Percentiles rank a stretch among this genome's conserved stretches.
Conservation (phyloP, 2,329 filamentous ascomycete genomes). For the Cucurbitaria berberidis region DNA sequence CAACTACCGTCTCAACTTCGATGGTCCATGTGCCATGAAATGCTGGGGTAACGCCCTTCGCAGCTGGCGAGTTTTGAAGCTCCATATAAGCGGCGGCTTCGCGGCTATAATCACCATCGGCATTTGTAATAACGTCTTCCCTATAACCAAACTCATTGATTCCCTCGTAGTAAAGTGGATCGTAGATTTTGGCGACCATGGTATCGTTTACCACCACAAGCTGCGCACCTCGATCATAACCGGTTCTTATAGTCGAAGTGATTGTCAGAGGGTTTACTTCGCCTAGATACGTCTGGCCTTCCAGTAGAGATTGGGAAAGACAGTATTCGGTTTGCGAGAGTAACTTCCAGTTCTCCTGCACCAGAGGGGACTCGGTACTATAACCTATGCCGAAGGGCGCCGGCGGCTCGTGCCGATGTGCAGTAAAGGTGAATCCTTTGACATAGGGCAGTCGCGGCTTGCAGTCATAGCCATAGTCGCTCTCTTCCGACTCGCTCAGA, state of each 20-base stretch:
- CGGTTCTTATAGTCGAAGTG: neutral
- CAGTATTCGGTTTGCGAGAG: neutral
- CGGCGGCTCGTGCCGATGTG: neutral
- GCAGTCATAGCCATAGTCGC: neutral
- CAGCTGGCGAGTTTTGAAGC: neutral
- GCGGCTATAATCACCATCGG: neutral
- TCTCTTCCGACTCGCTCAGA: neutral
- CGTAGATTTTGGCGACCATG: conserved; percentile 9
- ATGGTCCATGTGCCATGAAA: conserved; percentile 5
- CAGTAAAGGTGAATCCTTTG: neutral
- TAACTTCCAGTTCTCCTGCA: neutral
- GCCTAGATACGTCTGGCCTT: neutral
- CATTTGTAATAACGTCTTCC: neutral
- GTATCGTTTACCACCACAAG: neutral
- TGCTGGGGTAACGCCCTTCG: neutral
- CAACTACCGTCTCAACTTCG: neutral
- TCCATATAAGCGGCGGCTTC: neutral
- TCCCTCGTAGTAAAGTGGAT: neutral
- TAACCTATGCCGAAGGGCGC: neutral
- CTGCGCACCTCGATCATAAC: neutral
- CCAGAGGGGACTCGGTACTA: neutral
- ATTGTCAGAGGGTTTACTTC: neutral
- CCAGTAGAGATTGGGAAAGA: neutral
- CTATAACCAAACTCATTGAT: neutral
- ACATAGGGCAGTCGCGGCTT: neutral